Base-by-base conservation (phyloP, 441 rosid genomes). In the Geranium incanum region DNA sequence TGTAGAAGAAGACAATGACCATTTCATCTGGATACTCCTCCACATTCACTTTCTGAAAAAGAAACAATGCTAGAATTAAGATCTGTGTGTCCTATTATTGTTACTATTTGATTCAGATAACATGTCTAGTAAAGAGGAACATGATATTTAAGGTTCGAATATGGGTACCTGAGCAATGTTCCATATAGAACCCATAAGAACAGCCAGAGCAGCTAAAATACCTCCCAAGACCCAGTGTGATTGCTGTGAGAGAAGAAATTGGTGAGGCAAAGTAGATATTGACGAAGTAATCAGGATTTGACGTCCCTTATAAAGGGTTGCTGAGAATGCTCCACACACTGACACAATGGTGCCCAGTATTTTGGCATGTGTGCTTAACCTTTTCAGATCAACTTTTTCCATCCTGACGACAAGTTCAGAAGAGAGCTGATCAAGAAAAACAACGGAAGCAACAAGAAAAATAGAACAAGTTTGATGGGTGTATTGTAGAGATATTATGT, bases 281-380 rank as follows among this genome's bases (percentile, higher is more conserved):
- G 33, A 28, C 33, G 19, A 23, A 13, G 12, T 15, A 4, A 36
- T 68, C 23, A 80, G 7, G 57, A 85, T 60, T 63, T 76, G 70
- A 19, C 84, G 86, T 0, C 87, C 90, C 68, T 83, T 79, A 70
- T 88, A 84, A 7, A 84, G 77, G 67, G 85, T 82, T 21, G 79
- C 86, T 0, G 82, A 74, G 3, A 86, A 79, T 77, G 90, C 90
- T 37, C 90, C 86, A 0, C 60, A 3, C 33, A 84, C 81, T 0
- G 84, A 84, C 13, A 78, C 68, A 65, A 81, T 0, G 4, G 88
- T 83, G n/a, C 91, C 89, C 2, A 74, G 36, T 7, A 80, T 63
- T 78, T 85, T 86, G 21, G 88, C 86, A 60, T 77, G 78, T 71
- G 82, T 78, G 80, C 87, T 83, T 16, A 43, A 63, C 65, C 80